Evolutionary conservation across 2,329 filamentous ascomycete genomes (phyloP), one percentile per base, ranked within the genome.

Genomic region (Xylaria sp.): DNA sequence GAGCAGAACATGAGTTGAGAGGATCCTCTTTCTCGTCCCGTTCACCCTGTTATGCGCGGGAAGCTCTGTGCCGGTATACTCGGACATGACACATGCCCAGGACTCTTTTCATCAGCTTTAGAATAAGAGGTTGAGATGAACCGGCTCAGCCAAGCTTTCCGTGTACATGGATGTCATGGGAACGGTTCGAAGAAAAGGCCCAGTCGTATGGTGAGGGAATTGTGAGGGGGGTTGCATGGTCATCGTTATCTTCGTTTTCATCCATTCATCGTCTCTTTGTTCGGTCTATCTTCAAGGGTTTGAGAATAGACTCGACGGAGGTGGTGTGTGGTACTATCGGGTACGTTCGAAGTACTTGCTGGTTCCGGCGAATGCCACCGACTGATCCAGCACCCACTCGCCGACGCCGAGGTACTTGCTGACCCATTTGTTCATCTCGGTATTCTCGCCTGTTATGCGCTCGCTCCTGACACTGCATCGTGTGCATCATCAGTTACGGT

Each of bases 361-460:
- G 57, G 92, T 91, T 48, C 93, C 92, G 79, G 97, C 93, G 65
- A 98, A 88, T 46, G 94, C 94, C 36, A 98, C 93, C 34, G 94
- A 97, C 83, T 97, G 92, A 81, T 99, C 96, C 94, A 99, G 97
- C 72, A 97, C 92, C 89, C 94, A 97, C 84, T 99, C 96, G 75
- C 96, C 96, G 20, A 97, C 91, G 70, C 93, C 93, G 50, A 98
- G 89, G 80, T 98, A 98, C 79, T 91, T 95, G 77, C 95, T 91
- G 73, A 98, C 89, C 94, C 94, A 98, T 77, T 90, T 91, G 79
- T 91, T 91, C 74, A 96, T 81, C 70, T 94, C 91, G 79, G 93
- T 92, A 80, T 90, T 95, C 80, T 91, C 91, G 80, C 97, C 93
- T 78, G 85, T 84, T 77, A 97, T 87, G 74, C 90, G 90, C 72